A percentile compares a stretch with the other conserved stretches of the same genome.
Evolutionary conservation across 2,329 filamentous ascomycete species (phyloP).

Genomic region (Fusarium sp.): DNA sequence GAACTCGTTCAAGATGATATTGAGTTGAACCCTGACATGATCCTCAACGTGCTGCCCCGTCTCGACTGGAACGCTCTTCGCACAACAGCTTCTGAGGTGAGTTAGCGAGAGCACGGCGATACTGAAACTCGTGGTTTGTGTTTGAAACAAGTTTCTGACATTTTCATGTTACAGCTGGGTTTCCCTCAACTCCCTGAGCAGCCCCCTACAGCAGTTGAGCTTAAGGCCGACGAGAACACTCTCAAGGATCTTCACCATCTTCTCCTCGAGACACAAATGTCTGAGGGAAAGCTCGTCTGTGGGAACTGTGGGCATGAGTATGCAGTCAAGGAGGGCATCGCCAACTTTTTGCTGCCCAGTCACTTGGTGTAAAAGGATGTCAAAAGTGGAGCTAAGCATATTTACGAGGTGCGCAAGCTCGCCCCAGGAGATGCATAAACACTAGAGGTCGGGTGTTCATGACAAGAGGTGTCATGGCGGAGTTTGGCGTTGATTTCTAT

Average conservation of each 20-base stretch:
- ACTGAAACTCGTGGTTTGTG: constrained; percentile 3
- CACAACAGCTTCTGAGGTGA: constrained; percentile 81
- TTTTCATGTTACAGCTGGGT: constrained; percentile 70
- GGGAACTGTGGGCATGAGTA: constrained; percentile 95
- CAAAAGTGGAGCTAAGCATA: not conserved
- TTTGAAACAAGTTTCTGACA: constrained; percentile 21
- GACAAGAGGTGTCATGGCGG: constrained; percentile 31
- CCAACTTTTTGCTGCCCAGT: constrained; percentile 93
- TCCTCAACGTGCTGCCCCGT: constrained; percentile 86
- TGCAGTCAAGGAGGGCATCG: constrained; percentile 93
- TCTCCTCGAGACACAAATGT: constrained; percentile 89
- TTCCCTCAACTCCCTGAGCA: constrained; percentile 78
- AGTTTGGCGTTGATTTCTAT: constrained; percentile 45
- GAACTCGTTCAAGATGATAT: constrained; percentile 90
- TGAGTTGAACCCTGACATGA: constrained; percentile 82
- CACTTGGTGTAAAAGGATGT: constrained; percentile 75
- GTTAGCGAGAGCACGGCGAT: constrained; percentile 31
- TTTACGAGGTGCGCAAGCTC: not conserved
- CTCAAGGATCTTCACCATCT: constrained; percentile 83
- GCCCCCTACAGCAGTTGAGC: constrained; percentile 72
- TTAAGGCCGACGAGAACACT: constrained; percentile 75
- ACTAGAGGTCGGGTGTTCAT: constrained; percentile 4
- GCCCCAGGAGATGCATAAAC: not conserved
- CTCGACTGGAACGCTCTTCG: constrained; percentile 89
- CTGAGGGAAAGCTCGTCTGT: constrained; percentile 89